Conservation (phyloP, 108 stramenopile genomes). For the Pseudonitzschia pungens region DNA sequence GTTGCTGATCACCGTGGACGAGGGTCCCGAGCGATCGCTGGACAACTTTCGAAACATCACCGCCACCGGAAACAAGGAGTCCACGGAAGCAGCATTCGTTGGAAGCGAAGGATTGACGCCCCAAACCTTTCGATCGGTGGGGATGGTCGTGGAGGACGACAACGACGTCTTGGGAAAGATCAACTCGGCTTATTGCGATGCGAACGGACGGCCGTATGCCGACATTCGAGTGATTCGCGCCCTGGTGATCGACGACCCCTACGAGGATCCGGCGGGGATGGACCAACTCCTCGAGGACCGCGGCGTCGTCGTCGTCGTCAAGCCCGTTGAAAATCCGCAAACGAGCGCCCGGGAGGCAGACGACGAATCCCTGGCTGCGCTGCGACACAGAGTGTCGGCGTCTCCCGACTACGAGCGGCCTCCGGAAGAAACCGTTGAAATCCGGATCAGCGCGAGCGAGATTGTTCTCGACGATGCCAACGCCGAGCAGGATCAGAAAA, state of each 20-base stretch:
- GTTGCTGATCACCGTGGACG: conserved; percentile 88
- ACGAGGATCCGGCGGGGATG: conserved; percentile 79
- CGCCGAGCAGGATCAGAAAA: conserved; percentile 32
- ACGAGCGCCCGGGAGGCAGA: background rate
- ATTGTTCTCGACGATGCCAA: conserved; percentile 50
- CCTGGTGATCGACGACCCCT: conserved; percentile 93
- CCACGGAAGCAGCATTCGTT: conserved; percentile 4
- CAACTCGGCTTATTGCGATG: conserved; percentile 86
- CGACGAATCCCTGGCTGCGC: conserved; percentile 4
- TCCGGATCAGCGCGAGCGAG: conserved; percentile 63
- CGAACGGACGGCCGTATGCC: conserved; percentile 90
- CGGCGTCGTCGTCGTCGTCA: conserved; percentile 29
- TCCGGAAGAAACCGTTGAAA: conserved; percentile 75
- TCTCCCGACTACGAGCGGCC: conserved; percentile 80
- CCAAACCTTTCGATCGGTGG: conserved; percentile 77
- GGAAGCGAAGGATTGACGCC: conserved; percentile 11
- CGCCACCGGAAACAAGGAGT: conserved; percentile 26
- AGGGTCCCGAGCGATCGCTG: conserved; percentile 62
- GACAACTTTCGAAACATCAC: conserved; percentile 41
- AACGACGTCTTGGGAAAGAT: conserved; percentile 81
- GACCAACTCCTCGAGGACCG: conserved; percentile 49
- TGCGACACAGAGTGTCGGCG: conserved; percentile 12
- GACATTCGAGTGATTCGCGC: conserved; percentile 93
- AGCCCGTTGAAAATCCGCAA: background rate
- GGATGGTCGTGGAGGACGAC: conserved; percentile 89